A percentile compares a stretch with the other conserved stretches of the same genome.
Conservation (phyloP, 441 rosid species). For the Erodium texanum region DNA sequence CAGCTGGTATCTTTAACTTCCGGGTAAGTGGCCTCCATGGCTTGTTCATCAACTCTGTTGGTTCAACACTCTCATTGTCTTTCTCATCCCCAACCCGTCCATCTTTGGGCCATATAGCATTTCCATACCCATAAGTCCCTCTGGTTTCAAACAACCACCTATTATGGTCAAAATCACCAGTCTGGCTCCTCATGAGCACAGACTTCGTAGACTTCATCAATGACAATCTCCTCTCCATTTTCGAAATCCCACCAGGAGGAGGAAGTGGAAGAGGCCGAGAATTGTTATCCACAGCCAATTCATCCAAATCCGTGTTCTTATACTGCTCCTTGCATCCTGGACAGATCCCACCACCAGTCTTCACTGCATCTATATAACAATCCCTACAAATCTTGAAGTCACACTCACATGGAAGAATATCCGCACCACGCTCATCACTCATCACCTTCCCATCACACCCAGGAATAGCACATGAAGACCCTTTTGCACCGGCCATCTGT, state of each 20-base stretch:
- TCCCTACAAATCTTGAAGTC: slow-evolving; percentile 64
- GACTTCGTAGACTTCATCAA: slow-evolving; percentile 59
- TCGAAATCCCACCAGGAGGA: slow-evolving; percentile 32
- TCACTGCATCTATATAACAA: slow-evolving; percentile 55
- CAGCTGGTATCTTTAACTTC: slow-evolving; percentile 56
- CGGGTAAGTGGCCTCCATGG: slow-evolving; percentile 68
- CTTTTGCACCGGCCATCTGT: slow-evolving; percentile 49
- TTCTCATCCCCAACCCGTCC: slow-evolving; percentile 47
- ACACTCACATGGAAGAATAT: slow-evolving; percentile 65
- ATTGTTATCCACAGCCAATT: slow-evolving; percentile 27
- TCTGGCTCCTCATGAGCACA: slow-evolving; percentile 34
- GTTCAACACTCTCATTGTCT: slow-evolving; percentile 49
- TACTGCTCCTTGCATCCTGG: slow-evolving; percentile 79
- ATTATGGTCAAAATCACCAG: slow-evolving; percentile 65
- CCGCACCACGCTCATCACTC: slow-evolving; percentile 26
- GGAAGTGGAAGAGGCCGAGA: slow-evolving; percentile 62
- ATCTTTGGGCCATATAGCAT: slow-evolving; percentile 86
- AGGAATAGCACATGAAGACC: slow-evolving; percentile 46
- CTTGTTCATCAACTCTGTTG: slow-evolving; percentile 57
- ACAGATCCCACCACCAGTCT: slow-evolving; percentile 51
- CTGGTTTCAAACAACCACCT: slow-evolving; percentile 88
- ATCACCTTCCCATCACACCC: slow-evolving; percentile 71
- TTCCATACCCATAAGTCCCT: slow-evolving; percentile 85
- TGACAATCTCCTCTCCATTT: slow-evolving; percentile 64
- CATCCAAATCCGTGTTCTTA: slow-evolving; percentile 34